phyloP scores from a whole-genome alignment of 345 rosid genomes.

The Moricandia arvensis region DNA sequence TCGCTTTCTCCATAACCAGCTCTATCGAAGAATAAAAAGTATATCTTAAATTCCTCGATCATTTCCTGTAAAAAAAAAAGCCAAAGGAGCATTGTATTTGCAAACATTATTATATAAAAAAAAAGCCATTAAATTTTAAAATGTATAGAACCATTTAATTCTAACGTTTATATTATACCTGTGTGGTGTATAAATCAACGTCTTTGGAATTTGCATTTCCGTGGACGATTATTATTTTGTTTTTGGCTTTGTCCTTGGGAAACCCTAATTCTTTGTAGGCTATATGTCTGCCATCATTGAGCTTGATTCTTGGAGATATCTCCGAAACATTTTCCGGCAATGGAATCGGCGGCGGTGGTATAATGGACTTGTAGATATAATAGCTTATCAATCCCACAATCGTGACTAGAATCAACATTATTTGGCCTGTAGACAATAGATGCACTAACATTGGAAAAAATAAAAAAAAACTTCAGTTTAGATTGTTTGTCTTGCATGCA shows the following conservation, averaged over 20 bases:
- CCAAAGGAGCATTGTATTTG: neutral
- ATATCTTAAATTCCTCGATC: slow-evolving; percentile 59
- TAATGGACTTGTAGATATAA: slow-evolving; percentile 48
- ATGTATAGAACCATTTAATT: neutral
- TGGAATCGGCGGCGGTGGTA: slow-evolving; percentile 67
- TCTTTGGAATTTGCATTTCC: slow-evolving; percentile 34
- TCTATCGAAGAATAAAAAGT: slow-evolving; percentile 68
- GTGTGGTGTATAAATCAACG: slow-evolving; percentile 23
- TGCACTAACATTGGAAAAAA: no score
- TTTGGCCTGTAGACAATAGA: slow-evolving; percentile 10
- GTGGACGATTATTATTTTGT: slow-evolving; percentile 44
- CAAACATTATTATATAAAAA: neutral
- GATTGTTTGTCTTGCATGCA: no score
- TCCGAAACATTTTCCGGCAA: slow-evolving; percentile 58
- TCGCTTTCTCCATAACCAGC: slow-evolving; percentile 43
- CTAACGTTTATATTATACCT: slow-evolving; percentile 11
- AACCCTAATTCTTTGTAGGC: slow-evolving; percentile 56
- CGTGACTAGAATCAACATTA: slow-evolving; percentile 39
- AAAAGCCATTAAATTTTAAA: neutral
- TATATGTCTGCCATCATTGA: slow-evolving; percentile 54
- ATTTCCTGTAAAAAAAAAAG: slow-evolving; percentile 47
- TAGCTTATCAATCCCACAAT: slow-evolving; percentile 43
- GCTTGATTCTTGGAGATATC: slow-evolving; percentile 51
- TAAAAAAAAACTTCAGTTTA: no score
- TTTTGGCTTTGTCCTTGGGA: slow-evolving; percentile 42